Base-by-base conservation (phyloP, 2,329 filamentous ascomycete genomes). In the Cladophialophora carrionii region DNA sequence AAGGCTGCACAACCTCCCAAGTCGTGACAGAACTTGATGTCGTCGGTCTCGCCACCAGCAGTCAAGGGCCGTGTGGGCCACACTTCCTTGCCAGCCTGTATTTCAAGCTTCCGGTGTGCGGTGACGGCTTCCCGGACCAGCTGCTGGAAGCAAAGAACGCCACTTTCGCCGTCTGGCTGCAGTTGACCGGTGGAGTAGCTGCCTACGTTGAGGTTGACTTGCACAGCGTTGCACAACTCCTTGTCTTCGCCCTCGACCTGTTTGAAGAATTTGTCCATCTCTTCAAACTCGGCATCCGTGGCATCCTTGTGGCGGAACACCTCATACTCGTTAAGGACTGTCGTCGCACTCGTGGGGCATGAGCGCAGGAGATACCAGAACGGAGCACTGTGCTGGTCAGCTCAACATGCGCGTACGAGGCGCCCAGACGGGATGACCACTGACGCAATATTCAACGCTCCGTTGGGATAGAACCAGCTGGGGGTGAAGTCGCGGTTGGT, bases 231-330 rank as follows among this genome's bases (percentile, higher is more conserved):
- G 76, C 86, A 88, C 29, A 89, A 82, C 8, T 82, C 79, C 72
- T 88, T 88, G 77, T 89, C 87, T 74, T 89, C 87, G 1, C 80
- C 80, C 83, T 88, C 85, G 74, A 88, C 82, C 49, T 84, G 83
- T 75, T 85, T 85, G 78, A 88, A 88, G 71, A 88, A 84, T 51
- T 83, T 75, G 73, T 80, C 82, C 74, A 88, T 84, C 57, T 79
- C 74, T 20, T 80, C 74, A 73, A 88, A 88, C 66, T 86, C 82
- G 29, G 83, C 82, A 9, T 87, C 83, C 20, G 78, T 79, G 3
- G 85, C 83, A 72, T 84, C 76, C 73, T 84, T 85, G 80, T 88
- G 85, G 65, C 85, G 81, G 79, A 81, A 88, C 61, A 88, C 82
- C 72, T 89, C 84, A 74, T 88, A 88, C 62, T 80, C 79, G 82